Evolutionary conservation across 129 eudicot genomes (phyloP).

Genomic region (Centaurea solstitialis): DNA sequence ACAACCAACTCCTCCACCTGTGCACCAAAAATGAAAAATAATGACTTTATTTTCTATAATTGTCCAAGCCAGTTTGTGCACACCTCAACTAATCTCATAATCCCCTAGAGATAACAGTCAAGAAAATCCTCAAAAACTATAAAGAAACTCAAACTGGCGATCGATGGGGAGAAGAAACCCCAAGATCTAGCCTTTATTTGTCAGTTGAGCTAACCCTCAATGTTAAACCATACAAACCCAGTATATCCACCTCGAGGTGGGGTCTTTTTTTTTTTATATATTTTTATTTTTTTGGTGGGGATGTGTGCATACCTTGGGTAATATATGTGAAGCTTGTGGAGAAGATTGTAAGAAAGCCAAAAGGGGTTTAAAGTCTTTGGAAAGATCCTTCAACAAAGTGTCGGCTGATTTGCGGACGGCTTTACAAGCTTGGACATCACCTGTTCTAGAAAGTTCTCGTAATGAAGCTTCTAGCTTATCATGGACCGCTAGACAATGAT

Average conservation of each 20-base stretch:
- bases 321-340: constrained; percentile 67
- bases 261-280: no score
- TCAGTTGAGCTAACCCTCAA: no score
- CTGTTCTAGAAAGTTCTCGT: constrained; percentile 89
- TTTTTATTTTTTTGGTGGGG: no score
- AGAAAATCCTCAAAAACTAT: background rate
- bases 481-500: constrained; percentile 53
- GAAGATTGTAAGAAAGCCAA: constrained; percentile 73
- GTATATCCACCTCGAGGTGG: no score
- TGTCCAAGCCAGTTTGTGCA: background rate
- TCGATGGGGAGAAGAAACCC: no score
- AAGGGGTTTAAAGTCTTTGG: constrained; percentile 84
- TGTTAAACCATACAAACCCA: no score
- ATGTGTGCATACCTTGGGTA: constrained; percentile 57
- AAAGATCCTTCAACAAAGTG: constrained; percentile 66
- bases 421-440: constrained; percentile 88
- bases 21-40: constrained; percentile 4
- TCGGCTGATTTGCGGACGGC: constrained; percentile 93
- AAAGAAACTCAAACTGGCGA: no score
- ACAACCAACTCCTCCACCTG: constrained; percentile 86
- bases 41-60: background rate
- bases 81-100: background rate
- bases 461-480: constrained; percentile 89
- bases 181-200: no score
- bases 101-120: background rate